These are phyloP conservation scores for Whalleya microplaca DNA, from an alignment of 2,329 filamentous ascomycete genomes.

Conservation along the genomic window DNA sequence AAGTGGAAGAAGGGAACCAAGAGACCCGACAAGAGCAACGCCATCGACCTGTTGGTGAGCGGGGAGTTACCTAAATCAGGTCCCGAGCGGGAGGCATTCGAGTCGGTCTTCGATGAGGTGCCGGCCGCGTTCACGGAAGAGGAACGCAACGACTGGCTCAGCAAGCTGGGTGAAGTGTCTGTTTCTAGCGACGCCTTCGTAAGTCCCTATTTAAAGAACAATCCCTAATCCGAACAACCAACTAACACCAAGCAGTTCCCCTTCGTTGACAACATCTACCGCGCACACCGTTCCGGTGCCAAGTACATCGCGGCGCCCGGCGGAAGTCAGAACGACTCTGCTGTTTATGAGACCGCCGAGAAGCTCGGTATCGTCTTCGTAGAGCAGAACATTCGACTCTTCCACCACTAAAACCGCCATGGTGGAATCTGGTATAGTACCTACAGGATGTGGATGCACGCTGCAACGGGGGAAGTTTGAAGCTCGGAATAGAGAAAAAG, in stretches of 20 bases:
- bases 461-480: neutral
- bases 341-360: slow-evolving; percentile 87
- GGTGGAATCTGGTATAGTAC: no score
- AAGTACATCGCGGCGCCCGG: slow-evolving; percentile 96
- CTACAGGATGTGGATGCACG: neutral
- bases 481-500: slow-evolving; percentile 18
- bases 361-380: slow-evolving; percentile 92
- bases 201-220: slow-evolving; percentile 46
- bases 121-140: slow-evolving; percentile 79
- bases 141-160: slow-evolving; percentile 85
- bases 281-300: slow-evolving; percentile 82
- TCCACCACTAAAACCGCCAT: slow-evolving; percentile 75
- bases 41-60: slow-evolving; percentile 92
- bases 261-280: slow-evolving; percentile 97
- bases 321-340: slow-evolving; percentile 83
- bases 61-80: slow-evolving; percentile 84
- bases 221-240: neutral
- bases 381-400: slow-evolving; percentile 90
- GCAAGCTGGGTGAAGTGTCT: slow-evolving; percentile 79
- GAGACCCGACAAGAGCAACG: slow-evolving; percentile 96
- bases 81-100: slow-evolving; percentile 83
- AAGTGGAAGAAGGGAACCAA: slow-evolving; percentile 99
- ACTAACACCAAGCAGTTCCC: slow-evolving; percentile 71
- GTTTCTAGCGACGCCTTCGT: slow-evolving; percentile 95
- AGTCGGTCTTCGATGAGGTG: slow-evolving; percentile 87